A percentile compares a stretch with the other conserved stretches of the same genome.
These are phyloP conservation scores for Rhodotorula graminis DNA, from an alignment of 768 basidiomycete genomes.

Conservation along the genomic window DNA sequence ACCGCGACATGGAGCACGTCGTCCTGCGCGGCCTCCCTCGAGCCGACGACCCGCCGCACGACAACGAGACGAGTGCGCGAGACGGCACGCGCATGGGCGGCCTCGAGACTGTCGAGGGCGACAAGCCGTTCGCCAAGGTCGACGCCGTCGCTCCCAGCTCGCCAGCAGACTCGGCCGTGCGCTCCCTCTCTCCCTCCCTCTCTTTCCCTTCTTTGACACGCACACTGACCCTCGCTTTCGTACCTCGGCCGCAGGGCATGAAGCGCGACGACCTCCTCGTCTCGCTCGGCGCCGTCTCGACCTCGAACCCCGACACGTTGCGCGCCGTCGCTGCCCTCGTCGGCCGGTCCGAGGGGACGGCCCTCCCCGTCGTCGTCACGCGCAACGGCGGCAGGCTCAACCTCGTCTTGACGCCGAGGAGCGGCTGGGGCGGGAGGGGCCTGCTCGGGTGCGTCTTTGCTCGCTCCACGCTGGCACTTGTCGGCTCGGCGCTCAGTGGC, in stretches of 20 bases:
- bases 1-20: slow-evolving; percentile 62
- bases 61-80: slow-evolving; percentile 38
- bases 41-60: slow-evolving; percentile 41
- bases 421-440: slow-evolving; percentile 34
- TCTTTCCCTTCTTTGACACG: background rate
- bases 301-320: slow-evolving; percentile 53
- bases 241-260: slow-evolving; percentile 57
- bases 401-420: slow-evolving; percentile 24
- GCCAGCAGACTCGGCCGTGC: slow-evolving; percentile 76
- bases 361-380: background rate
- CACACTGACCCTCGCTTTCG: slow-evolving; percentile 19
- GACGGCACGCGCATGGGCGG: slow-evolving; percentile 33
- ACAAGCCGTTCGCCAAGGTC: slow-evolving; percentile 68
- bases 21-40: slow-evolving; percentile 54
- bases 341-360: slow-evolving; percentile 68
- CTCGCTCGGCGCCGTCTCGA: slow-evolving; percentile 64
- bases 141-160: slow-evolving; percentile 72
- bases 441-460: slow-evolving; percentile 22
- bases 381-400: background rate
- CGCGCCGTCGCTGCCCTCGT: slow-evolving; percentile 71
- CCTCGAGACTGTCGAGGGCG: slow-evolving; percentile 16
- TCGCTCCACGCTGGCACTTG: background rate
- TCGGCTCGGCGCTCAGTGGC: too few species aligned
- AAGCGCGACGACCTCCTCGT: slow-evolving; percentile 65
- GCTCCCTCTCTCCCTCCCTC: slow-evolving; percentile 37